Conservation (phyloP, 1,284 basidiomycete genomes). For the Boletellus deceptivus region DNA sequence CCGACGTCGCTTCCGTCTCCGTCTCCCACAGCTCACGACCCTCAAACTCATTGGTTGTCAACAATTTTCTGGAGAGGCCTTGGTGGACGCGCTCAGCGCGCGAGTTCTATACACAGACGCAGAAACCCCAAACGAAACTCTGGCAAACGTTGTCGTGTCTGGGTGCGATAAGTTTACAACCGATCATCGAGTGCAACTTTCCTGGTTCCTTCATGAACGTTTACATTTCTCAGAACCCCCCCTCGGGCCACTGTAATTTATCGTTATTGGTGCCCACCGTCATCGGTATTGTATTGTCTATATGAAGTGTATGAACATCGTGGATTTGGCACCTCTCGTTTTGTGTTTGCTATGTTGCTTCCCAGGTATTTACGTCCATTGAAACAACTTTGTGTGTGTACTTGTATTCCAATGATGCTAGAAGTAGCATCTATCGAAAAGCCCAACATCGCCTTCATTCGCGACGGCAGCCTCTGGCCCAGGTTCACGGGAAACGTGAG, state of each 20-base stretch:
- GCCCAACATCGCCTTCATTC: too few species aligned
- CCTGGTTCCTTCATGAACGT: slow-evolving; percentile 26
- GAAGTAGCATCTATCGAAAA: too few species aligned
- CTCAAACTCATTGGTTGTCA: slow-evolving; percentile 62
- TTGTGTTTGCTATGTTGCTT: background rate
- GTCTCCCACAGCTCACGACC: slow-evolving; percentile 51
- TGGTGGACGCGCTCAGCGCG: slow-evolving; percentile 50
- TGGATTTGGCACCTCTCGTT: background rate
- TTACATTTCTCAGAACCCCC: slow-evolving; percentile 20
- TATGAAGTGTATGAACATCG: background rate
- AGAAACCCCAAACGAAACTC: slow-evolving; percentile 28
- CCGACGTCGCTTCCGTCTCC: slow-evolving; percentile 29
- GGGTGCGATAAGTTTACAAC: slow-evolving; percentile 25
- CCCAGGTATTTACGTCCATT: background rate
- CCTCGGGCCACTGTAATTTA: background rate
- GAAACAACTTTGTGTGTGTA: background rate
- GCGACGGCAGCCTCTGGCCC: background rate
- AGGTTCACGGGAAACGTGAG: slow-evolving; percentile 23
- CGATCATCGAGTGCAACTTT: slow-evolving; percentile 24
- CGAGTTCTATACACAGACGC: slow-evolving; percentile 51
- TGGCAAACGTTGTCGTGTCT: slow-evolving; percentile 25
- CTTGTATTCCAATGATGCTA: background rate
- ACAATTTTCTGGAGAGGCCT: slow-evolving; percentile 53
- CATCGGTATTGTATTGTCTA: background rate
- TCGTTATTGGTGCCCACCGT: slow-evolving; percentile 15